Percentiles rank a stretch among this genome's conserved stretches.
Conservation (phyloP, 2,329 filamentous ascomycete species). For the Alternaria atra region DNA sequence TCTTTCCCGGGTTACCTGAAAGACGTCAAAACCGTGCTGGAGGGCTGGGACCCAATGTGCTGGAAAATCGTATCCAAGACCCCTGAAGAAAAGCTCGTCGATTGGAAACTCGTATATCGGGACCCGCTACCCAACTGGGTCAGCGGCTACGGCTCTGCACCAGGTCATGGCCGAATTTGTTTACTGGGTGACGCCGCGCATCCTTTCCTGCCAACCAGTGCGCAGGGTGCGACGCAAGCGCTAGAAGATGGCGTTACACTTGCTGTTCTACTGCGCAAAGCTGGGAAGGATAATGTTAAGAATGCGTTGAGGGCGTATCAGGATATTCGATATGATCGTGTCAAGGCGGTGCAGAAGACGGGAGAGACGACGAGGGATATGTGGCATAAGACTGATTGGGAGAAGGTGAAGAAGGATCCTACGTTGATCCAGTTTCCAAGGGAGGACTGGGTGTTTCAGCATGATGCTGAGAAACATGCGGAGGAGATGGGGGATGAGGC, state of each 20-base stretch:
- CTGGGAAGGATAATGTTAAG: constrained; percentile 42
- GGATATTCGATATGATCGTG: constrained; percentile 45
- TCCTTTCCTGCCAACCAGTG: constrained; percentile 63
- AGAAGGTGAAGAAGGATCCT: constrained; percentile 44
- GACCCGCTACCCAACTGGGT: constrained; percentile 64
- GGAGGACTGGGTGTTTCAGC: constrained; percentile 46
- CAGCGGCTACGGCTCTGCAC: constrained; percentile 54
- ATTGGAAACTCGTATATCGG: constrained; percentile 66
- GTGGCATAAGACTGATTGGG: constrained; percentile 50
- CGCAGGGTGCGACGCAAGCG: constrained; percentile 64
- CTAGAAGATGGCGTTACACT: constrained; percentile 58
- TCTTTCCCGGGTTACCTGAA: constrained; percentile 47
- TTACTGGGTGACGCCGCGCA: constrained; percentile 65
- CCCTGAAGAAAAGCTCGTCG: constrained; percentile 52
- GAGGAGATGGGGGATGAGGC: constrained; percentile 42
- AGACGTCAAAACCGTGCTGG: constrained; percentile 45
- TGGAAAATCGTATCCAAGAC: constrained; percentile 49
- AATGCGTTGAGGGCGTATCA: constrained; percentile 45
- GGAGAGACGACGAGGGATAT: constrained; percentile 47
- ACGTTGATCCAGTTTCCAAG: constrained; percentile 41
- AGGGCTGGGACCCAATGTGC: constrained; percentile 48
- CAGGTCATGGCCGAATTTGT: constrained; percentile 54
- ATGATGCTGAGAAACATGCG: constrained; percentile 43
- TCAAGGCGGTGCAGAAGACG: constrained; percentile 47
- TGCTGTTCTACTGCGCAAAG: constrained; percentile 36